A percentile compares a stretch with the other conserved stretches of the same genome.
Evolutionary conservation across 768 basidiomycete genomes (phyloP).

Genomic region (Boletus rufocinnamomeus): DNA sequence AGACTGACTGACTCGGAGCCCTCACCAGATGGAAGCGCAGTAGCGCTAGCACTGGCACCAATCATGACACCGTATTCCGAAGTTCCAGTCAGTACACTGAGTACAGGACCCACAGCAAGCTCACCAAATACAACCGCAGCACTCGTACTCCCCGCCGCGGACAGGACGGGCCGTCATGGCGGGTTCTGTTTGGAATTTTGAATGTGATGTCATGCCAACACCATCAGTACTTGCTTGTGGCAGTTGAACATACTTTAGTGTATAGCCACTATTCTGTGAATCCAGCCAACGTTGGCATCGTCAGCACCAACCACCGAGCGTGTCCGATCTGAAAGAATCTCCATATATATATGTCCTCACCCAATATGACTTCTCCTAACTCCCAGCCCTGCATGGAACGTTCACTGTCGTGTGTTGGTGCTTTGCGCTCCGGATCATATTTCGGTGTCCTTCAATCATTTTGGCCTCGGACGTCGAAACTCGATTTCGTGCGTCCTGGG

Average conservation of each 20-base stretch:
- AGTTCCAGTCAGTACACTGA: background rate
- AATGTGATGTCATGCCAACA: slow-evolving; percentile 1
- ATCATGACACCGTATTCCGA: background rate
- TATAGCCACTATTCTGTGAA: too few relatives aligned
- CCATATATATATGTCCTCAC: background rate
- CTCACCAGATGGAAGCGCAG: background rate
- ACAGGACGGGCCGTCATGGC: background rate
- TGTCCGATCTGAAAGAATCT: background rate
- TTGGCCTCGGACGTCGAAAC: background rate
- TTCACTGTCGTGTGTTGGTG: background rate
- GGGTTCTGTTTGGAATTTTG: slow-evolving; percentile 9
- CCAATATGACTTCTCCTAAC: background rate
- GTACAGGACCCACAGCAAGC: slow-evolving; percentile 4
- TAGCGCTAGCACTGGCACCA: background rate
- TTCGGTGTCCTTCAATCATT: background rate
- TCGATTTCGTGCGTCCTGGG: too few relatives aligned
- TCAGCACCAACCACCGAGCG: background rate
- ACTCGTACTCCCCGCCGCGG: background rate
- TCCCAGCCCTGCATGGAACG: background rate
- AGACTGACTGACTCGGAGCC: background rate
- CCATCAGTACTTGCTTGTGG: too few relatives aligned
- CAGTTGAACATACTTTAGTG: too few relatives aligned
- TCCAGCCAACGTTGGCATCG: background rate
- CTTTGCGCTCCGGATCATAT: background rate
- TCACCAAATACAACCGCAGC: background rate